A percentile compares a stretch with the other conserved stretches of the same genome.
phyloP scores from a whole-genome alignment of 1,139 yeast genomes.

The Kurtzmaniella quercitrusa region DNA sequence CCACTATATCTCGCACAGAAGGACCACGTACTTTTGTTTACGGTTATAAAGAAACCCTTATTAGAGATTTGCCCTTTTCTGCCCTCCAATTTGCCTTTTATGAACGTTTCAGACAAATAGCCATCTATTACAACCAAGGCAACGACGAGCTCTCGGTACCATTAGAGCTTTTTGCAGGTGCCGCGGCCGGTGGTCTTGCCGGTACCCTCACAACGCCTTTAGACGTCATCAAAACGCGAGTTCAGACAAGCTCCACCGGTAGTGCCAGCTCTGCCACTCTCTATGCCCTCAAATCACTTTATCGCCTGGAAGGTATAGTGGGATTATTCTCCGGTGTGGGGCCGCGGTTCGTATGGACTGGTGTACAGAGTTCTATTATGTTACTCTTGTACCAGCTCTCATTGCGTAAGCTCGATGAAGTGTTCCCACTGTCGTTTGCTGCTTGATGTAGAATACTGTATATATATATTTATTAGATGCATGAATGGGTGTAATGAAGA shows the following conservation, averaged over 20 bases:
- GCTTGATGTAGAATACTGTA: conserved; percentile 5
- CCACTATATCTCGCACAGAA: conserved; percentile 60
- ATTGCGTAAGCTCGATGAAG: conserved; percentile 35
- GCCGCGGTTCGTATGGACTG: conserved; percentile 95
- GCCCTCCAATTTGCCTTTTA: conserved; percentile 95
- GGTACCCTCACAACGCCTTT: conserved; percentile 80
- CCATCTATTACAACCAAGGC: conserved; percentile 41
- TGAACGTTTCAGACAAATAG: conserved; percentile 71
- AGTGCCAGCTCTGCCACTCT: conserved; percentile 50
- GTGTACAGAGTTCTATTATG: conserved; percentile 94
- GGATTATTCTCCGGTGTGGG: conserved; percentile 95
- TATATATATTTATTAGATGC: conserved; percentile 3
- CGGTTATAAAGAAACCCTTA: conserved; percentile 91
- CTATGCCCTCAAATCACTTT: conserved; percentile 63
- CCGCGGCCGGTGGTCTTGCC: conserved; percentile 94
- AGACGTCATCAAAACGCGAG: conserved; percentile 91
- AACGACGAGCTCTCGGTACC: conserved; percentile 51
- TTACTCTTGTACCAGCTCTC: conserved; percentile 73
- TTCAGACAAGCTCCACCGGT: conserved; percentile 42
- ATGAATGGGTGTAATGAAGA: background rate
- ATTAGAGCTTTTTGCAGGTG: conserved; percentile 80
- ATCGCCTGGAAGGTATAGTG: conserved; percentile 66
- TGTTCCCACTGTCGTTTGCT: conserved; percentile 12
- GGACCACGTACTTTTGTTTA: conserved; percentile 75
- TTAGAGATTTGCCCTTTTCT: conserved; percentile 90